A percentile compares a stretch with the other conserved stretches of the same genome.
phyloP scores from a whole-genome alignment of 179 eudicot genomes.

The Corrigiola litoralis region DNA sequence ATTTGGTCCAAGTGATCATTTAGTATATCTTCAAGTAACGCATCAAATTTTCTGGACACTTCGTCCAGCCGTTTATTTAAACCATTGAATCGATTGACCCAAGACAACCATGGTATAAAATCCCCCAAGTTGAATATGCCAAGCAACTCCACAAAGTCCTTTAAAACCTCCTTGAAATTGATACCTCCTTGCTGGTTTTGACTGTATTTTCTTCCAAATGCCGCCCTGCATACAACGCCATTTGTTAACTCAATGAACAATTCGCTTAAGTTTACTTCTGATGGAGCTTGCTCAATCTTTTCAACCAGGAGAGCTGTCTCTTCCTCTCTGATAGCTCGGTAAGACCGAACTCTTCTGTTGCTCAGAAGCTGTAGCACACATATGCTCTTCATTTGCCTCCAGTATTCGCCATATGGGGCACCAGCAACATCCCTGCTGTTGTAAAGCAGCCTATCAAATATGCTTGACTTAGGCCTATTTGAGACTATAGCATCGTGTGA shows the following conservation, averaged over 20 bases:
- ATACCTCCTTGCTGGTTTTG: constrained; percentile 19
- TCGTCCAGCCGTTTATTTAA: constrained; percentile 23
- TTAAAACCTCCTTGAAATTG: constrained; percentile 11
- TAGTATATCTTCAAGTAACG: constrained; percentile 25
- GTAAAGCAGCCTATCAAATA: constrained; percentile 25
- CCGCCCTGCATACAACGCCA: constrained; percentile 28
- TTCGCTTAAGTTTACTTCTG: constrained; percentile 35
- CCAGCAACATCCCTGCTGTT: constrained; percentile 30
- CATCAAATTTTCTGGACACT: constrained; percentile 26
- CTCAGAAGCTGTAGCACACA: constrained; percentile 37
- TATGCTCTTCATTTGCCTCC: constrained; percentile 46
- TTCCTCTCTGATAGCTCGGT: constrained; percentile 27
- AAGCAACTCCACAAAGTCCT: constrained; percentile 23
- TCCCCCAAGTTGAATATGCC: constrained; percentile 36
- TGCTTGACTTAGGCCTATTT: constrained; percentile 26
- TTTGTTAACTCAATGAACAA: constrained; percentile 25
- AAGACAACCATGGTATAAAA: constrained; percentile 31
- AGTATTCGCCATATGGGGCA: constrained; percentile 44
- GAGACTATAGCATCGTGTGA: constrained; percentile 38
- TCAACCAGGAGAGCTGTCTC: constrained; percentile 33
- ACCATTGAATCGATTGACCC: constrained; percentile 26
- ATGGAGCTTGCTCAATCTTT: constrained; percentile 8
- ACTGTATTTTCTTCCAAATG: constrained; percentile 41
- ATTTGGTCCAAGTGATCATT: constrained; percentile 26
- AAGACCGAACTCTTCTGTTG: constrained; percentile 29